These are phyloP conservation scores for Trametes hirsuta DNA, from an alignment of 1,284 basidiomycete species.

Conservation along the genomic window DNA sequence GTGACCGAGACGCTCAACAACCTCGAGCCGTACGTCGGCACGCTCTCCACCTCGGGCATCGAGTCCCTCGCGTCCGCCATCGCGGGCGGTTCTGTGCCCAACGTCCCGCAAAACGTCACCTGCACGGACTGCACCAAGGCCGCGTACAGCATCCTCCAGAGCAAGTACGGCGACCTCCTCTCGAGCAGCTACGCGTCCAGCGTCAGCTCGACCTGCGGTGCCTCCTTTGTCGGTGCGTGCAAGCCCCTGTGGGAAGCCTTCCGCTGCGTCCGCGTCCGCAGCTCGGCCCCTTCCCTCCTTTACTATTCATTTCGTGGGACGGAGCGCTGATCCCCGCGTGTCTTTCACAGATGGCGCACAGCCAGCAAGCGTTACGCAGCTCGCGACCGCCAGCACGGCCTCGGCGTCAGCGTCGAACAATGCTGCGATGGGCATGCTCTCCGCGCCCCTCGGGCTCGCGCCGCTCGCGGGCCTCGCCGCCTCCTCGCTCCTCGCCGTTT, in stretches of 20 bases:
- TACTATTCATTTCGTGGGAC: neutral
- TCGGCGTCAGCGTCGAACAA: conserved; percentile 22
- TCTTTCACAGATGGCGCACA: conserved; percentile 40
- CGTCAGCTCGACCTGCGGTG: conserved; percentile 49
- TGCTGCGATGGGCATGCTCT: conserved; percentile 31
- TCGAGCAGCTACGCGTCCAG: conserved; percentile 31
- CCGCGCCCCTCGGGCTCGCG: conserved; percentile 13
- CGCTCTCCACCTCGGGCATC: conserved; percentile 37
- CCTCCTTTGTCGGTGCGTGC: conserved; percentile 51
- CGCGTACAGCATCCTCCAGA: conserved; percentile 49
- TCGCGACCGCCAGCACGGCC: conserved; percentile 35
- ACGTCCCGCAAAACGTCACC: conserved; percentile 46
- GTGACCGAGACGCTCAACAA: conserved; percentile 51
- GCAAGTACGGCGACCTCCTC: conserved; percentile 41
- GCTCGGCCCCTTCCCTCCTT: neutral
- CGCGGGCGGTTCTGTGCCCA: conserved; percentile 25
- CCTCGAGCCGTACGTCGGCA: conserved; percentile 47
- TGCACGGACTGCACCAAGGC: conserved; percentile 62
- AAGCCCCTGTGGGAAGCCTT: neutral
- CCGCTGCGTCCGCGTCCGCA: neutral
- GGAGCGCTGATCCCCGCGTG: neutral
- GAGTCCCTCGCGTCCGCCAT: conserved; percentile 29
- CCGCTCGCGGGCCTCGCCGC: conserved; percentile 27
- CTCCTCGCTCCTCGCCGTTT: conserved; percentile 35
- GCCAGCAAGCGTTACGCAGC: conserved; percentile 42